Evolutionary conservation across 1,284 basidiomycete species (phyloP).

Genomic region (Volvariella volvacea): DNA sequence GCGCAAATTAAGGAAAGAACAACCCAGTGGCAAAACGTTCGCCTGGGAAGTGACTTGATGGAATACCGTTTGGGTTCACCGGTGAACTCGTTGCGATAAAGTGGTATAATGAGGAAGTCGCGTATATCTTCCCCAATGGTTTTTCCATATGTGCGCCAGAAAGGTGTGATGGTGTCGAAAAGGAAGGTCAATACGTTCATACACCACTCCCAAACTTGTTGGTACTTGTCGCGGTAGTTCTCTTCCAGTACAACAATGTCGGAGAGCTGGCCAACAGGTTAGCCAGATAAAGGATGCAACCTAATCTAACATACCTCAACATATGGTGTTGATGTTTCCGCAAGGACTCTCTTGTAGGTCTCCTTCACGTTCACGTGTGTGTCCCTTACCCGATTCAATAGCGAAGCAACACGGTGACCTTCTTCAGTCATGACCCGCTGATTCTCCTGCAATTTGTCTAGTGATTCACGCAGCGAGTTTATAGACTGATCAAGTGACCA

Average conservation of each 20-base stretch:
- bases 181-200: slow-evolving; percentile 68
- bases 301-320: slow-evolving; percentile 47
- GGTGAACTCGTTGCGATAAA: slow-evolving; percentile 76
- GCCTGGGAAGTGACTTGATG: slow-evolving; percentile 48
- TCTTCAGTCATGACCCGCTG: slow-evolving; percentile 33
- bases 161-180: slow-evolving; percentile 65
- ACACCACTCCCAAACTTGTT: slow-evolving; percentile 70
- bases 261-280: slow-evolving; percentile 41
- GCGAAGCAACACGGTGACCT: slow-evolving; percentile 40
- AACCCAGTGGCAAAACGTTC: slow-evolving; percentile 63
- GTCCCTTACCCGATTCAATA: slow-evolving; percentile 44
- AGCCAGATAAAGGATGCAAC: slow-evolving; percentile 5
- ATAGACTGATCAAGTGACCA: slow-evolving; percentile 47
- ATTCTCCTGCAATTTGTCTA: slow-evolving; percentile 41
- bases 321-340: slow-evolving; percentile 68
- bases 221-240: slow-evolving; percentile 68
- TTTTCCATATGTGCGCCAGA: slow-evolving; percentile 74
- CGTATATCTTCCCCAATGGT: slow-evolving; percentile 69
- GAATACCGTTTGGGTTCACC: slow-evolving; percentile 64
- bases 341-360: slow-evolving; percentile 57
- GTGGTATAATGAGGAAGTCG: slow-evolving; percentile 72
- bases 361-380: slow-evolving; percentile 51
- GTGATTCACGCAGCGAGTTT: slow-evolving; percentile 32
- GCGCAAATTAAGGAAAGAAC: slow-evolving; percentile 47
- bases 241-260: slow-evolving; percentile 63